Evolutionary conservation across 805 yeast genomes (phyloP).

Genomic region (Yarrowia sp.): DNA sequence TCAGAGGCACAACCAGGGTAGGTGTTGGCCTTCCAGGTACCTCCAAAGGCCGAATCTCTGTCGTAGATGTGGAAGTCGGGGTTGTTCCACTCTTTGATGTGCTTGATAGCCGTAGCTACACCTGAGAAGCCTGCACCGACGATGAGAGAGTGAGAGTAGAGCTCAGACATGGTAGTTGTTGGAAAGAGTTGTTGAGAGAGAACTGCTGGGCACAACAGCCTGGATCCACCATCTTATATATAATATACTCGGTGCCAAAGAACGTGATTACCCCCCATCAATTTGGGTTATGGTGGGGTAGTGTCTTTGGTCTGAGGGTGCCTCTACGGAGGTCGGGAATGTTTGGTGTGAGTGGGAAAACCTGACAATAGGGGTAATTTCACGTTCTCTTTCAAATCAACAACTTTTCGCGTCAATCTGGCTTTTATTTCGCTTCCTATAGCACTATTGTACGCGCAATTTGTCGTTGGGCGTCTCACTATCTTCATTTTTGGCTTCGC

Average conservation of each 20-base stretch:
- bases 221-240: constrained; percentile 2
- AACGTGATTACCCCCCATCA: constrained; percentile 32
- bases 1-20: constrained; percentile 41
- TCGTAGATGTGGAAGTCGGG: constrained; percentile 41
- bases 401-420: neutral
- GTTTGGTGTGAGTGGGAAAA: neutral
- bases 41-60: constrained; percentile 38
- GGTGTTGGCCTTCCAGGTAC: constrained; percentile 40
- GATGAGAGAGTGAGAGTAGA: constrained; percentile 38
- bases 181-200: neutral
- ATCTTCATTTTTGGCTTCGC: constrained; percentile 14
- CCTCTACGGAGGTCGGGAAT: too few relatives aligned
- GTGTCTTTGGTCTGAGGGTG: constrained; percentile 1
- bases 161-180: constrained; percentile 12
- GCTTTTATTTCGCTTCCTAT: neutral
- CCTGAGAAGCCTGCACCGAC: constrained; percentile 42
- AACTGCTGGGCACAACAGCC: neutral
- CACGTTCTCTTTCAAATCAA: too few relatives aligned
- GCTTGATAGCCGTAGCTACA: constrained; percentile 42
- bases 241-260: constrained; percentile 2
- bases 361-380: neutral
- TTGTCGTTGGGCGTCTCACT: neutral
- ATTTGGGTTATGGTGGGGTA: constrained; percentile 33
- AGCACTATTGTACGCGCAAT: neutral
- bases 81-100: constrained; percentile 39